A percentile compares a stretch with the other conserved stretches of the same genome.
Conservation (phyloP, 2,329 filamentous ascomycete species). For the Microdochium paspali region DNA sequence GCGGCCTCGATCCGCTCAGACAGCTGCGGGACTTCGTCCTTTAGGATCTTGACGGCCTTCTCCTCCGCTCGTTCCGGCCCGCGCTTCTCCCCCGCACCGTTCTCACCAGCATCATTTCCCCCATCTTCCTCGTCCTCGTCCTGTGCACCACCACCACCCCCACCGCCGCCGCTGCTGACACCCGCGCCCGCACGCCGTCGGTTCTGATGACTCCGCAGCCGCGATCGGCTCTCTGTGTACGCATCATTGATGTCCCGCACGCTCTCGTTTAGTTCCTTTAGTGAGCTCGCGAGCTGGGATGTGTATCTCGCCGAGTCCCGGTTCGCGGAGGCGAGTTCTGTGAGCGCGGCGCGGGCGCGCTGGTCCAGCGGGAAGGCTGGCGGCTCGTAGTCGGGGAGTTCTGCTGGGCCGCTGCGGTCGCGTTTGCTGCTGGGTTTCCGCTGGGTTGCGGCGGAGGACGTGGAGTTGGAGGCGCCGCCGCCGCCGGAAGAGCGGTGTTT, state of each 20-base stretch:
- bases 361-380: slow-evolving; percentile 35
- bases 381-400: slow-evolving; percentile 41
- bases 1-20: slow-evolving; percentile 36
- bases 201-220: slow-evolving; percentile 16
- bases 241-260: slow-evolving; percentile 41
- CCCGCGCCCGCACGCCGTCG: background rate
- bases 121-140: no score
- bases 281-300: slow-evolving; percentile 33
- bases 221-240: slow-evolving; percentile 22
- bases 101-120: background rate
- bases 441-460: slow-evolving; percentile 13
- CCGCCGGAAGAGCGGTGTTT: no score
- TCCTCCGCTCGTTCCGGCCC: slow-evolving; percentile 26
- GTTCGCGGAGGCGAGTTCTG: slow-evolving; percentile 28
- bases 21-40: slow-evolving; percentile 27
- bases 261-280: slow-evolving; percentile 30
- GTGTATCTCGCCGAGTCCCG: slow-evolving; percentile 32
- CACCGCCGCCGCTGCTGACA: background rate
- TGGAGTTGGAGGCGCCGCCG: background rate
- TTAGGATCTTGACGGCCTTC: slow-evolving; percentile 27
- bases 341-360: slow-evolving; percentile 25
- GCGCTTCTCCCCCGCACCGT: slow-evolving; percentile 15
- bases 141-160: background rate
- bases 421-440: slow-evolving; percentile 3
- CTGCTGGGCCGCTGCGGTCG: slow-evolving; percentile 8